Evolutionary conservation across 2,329 filamentous ascomycete species (phyloP).

Genomic region (Epichloe scottii): DNA sequence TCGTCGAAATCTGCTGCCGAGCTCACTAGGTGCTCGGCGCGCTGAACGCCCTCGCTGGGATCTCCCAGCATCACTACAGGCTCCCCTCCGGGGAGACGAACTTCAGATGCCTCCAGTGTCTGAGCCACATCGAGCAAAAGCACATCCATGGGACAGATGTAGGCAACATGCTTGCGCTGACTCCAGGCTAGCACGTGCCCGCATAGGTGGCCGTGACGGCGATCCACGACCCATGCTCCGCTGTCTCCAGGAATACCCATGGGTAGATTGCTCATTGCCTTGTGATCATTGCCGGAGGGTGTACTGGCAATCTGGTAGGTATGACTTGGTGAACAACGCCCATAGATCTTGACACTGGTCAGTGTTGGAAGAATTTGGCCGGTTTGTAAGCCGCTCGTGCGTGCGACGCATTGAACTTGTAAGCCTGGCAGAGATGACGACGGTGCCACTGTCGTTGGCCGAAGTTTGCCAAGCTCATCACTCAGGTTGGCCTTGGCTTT

Average conservation of each 20-base stretch:
- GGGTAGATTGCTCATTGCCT: constrained; percentile 17
- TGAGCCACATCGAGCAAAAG: constrained; percentile 74
- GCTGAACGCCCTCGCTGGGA: neutral
- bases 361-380: constrained; percentile 69
- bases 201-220: constrained; percentile 64
- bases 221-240: constrained; percentile 85
- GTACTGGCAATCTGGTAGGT: constrained; percentile 47
- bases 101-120: constrained; percentile 55
- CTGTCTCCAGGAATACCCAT: constrained; percentile 75
- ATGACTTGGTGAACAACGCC: constrained; percentile 66
- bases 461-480: constrained; percentile 24
- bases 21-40: neutral
- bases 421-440: constrained; percentile 55
- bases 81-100: constrained; percentile 57
- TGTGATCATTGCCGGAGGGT: constrained; percentile 7
- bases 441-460: constrained; percentile 47
- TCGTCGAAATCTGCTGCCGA: constrained; percentile 8
- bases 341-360: constrained; percentile 77
- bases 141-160: constrained; percentile 92
- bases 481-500: constrained; percentile 6
- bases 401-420: constrained; percentile 75
- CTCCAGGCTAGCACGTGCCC: constrained; percentile 89
- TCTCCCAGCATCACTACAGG: constrained; percentile 22
- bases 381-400: constrained; percentile 71
- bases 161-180: constrained; percentile 65